phyloP scores from a whole-genome alignment of 1,139 yeast genomes.

The Taphrina sp. region DNA sequence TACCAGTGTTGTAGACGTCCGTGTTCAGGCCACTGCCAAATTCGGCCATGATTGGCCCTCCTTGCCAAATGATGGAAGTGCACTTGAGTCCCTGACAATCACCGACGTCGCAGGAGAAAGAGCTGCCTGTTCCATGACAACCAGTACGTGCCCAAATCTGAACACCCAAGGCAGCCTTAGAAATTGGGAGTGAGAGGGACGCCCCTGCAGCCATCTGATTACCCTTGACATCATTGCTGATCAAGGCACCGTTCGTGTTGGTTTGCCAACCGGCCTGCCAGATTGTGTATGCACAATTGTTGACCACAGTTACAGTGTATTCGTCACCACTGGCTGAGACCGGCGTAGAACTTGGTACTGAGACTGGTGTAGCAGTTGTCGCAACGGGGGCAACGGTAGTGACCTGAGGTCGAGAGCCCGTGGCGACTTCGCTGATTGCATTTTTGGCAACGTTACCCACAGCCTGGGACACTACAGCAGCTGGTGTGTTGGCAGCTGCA shows the following conservation, averaged over 20 bases:
- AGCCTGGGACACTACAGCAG: background rate
- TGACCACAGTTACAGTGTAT: slow-evolving; percentile 24
- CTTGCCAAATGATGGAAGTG: slow-evolving; percentile 30
- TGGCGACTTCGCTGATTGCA: slow-evolving; percentile 7
- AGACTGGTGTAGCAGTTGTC: background rate
- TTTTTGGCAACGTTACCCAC: background rate
- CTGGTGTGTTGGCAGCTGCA: slow-evolving; percentile 3
- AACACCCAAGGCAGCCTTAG: slow-evolving; percentile 26
- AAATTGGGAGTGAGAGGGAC: slow-evolving; percentile 15
- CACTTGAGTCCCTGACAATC: slow-evolving; percentile 29
- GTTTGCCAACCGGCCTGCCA: slow-evolving; percentile 33
- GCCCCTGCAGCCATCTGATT: slow-evolving; percentile 25
- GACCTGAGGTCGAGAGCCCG: background rate
- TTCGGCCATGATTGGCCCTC: slow-evolving; percentile 31
- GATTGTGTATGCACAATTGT: slow-evolving; percentile 28
- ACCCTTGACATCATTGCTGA: slow-evolving; percentile 23
- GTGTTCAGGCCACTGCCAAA: slow-evolving; percentile 31
- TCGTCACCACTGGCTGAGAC: slow-evolving; percentile 13
- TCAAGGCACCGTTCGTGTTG: slow-evolving; percentile 26
- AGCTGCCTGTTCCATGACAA: slow-evolving; percentile 19
- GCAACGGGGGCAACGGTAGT: background rate
- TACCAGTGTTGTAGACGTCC: slow-evolving; percentile 28
- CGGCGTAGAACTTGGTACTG: background rate
- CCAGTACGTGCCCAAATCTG: slow-evolving; percentile 32
- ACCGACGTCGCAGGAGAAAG: slow-evolving; percentile 23